phyloP scores from a whole-genome alignment of 805 yeast genomes.

The Candida sonorensis region DNA sequence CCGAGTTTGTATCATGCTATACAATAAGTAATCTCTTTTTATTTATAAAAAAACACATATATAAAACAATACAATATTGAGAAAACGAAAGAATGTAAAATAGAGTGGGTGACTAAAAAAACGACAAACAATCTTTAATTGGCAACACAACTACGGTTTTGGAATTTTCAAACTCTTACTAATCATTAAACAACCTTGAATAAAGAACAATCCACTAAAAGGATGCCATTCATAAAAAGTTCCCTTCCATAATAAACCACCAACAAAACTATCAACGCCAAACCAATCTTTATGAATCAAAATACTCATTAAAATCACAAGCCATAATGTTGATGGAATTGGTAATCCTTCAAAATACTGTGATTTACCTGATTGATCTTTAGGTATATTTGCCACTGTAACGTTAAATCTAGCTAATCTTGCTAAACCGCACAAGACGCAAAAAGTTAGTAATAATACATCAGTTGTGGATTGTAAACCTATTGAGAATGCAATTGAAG shows the following conservation, averaged over 20 bases:
- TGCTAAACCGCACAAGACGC: constrained; percentile 89
- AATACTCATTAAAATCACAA: constrained; percentile 68
- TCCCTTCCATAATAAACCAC: constrained; percentile 52
- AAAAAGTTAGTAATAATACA: constrained; percentile 65
- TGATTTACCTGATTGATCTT: constrained; percentile 80
- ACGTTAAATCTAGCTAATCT: constrained; percentile 95
- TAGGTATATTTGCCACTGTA: constrained; percentile 87
- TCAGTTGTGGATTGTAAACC: constrained; percentile 86
- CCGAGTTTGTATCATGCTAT: not conserved
- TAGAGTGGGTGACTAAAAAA: not conserved
- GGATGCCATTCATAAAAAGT: constrained; percentile 71
- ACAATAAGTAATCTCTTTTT: too few relatives aligned
- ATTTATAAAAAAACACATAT: too few relatives aligned
- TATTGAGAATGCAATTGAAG: constrained; percentile 82
- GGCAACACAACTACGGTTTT: constrained; percentile 54
- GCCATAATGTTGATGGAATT: constrained; percentile 76
- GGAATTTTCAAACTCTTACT: constrained; percentile 89
- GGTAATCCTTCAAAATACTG: constrained; percentile 96
- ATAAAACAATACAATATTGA: too few relatives aligned
- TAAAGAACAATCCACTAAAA: constrained; percentile 49
- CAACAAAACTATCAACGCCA: constrained; percentile 49
- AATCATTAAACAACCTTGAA: constrained; percentile 88
- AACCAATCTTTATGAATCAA: constrained; percentile 46
- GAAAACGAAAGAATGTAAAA: not conserved
- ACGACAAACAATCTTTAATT: too few relatives aligned